phyloP scores from a whole-genome alignment of 371 early-diverging fungal species.

The Mortierella sp. region DNA sequence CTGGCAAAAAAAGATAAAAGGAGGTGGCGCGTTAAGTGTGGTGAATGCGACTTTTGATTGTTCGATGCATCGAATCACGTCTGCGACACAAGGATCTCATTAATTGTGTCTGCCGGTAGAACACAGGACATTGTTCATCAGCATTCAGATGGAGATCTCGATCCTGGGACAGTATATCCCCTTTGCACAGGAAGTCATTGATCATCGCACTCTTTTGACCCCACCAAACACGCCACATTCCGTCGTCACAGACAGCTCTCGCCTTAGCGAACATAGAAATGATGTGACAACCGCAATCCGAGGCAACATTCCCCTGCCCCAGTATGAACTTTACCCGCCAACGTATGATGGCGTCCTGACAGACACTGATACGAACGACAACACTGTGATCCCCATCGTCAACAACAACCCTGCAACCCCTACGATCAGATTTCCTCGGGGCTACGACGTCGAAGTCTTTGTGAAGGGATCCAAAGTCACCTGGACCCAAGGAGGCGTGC shows the following conservation, averaged over 20 bases:
- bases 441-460: constrained; percentile 59
- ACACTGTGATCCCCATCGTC: not conserved
- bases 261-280: not conserved
- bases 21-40: no score
- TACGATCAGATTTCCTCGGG: constrained; percentile 8
- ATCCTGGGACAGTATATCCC: constrained; percentile 35
- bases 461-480: constrained; percentile 59
- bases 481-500: constrained; percentile 59
- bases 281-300: not conserved
- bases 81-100: no score
- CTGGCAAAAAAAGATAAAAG: no score
- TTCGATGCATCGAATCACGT: no score
- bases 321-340: constrained; percentile 35
- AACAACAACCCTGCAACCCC: not conserved
- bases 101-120: no score
- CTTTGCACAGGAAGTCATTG: constrained; percentile 12
- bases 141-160: constrained; percentile 38
- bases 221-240: not conserved
- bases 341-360: constrained; percentile 29
- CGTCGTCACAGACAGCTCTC: not conserved
- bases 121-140: no score
- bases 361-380: not conserved
- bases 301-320: constrained; percentile 1
- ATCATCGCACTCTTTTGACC: not conserved
- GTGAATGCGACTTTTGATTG: no score